Percentiles rank a stretch among this genome's conserved stretches.
Evolutionary conservation across 345 rosid genomes (phyloP).

Genomic region (Tarenaya hassleriana): DNA sequence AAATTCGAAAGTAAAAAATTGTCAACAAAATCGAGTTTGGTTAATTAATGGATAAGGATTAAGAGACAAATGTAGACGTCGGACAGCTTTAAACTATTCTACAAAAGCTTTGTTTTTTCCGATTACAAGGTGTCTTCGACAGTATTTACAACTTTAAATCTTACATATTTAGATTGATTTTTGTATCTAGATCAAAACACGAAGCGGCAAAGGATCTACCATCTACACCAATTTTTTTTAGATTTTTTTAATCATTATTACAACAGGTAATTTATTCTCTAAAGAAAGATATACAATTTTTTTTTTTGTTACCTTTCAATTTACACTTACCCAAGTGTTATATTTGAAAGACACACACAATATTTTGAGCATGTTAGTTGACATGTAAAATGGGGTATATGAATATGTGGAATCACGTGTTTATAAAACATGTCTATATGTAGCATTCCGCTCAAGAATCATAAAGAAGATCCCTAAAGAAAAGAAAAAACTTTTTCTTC

Average conservation of each 20-base stretch:
- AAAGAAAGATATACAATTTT: too few species aligned
- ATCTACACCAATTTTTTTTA: too few species aligned
- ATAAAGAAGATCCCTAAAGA: conserved; percentile 22
- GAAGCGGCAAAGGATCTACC: too few species aligned
- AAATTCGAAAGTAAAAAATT: conserved; percentile 8
- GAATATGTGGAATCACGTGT: conserved; percentile 29
- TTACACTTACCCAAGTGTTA: conserved; percentile 10
- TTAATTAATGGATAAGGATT: conserved; percentile 28
- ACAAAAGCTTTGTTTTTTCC: too few species aligned
- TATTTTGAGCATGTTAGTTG: conserved; percentile 27
- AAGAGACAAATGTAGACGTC: conserved; percentile 14
- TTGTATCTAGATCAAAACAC: too few species aligned
- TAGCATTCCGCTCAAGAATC: conserved; percentile 19
- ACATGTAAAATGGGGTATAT: conserved; percentile 24
- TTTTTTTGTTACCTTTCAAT: too few species aligned
- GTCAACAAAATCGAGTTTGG: conserved; percentile 22
- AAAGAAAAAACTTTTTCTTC: conserved; percentile 16
- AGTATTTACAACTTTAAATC: too few species aligned
- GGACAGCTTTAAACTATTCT: too few species aligned
- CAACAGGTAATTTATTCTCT: too few species aligned
- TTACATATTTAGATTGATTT: too few species aligned
- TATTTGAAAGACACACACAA: background rate
- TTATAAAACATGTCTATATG: background rate
- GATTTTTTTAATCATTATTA: too few species aligned
- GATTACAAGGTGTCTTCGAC: too few species aligned